Percentiles rank a stretch among this genome's conserved stretches.
Conservation (phyloP, 768 basidiomycete genomes). For the Suillus cothurnatus region DNA sequence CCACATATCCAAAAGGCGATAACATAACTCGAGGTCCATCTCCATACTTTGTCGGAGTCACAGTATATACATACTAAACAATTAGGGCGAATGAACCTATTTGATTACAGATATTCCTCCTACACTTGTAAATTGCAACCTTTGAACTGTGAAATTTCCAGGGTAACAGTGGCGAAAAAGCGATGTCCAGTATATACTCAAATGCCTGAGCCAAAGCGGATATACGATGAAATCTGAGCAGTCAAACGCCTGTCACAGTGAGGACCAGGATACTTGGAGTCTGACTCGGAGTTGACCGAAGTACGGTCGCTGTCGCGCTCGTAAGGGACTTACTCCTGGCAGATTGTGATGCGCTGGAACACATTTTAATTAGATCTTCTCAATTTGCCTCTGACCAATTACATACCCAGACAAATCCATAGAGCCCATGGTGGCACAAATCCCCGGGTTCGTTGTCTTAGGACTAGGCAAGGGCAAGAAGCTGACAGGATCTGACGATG, state of each 20-base stretch:
- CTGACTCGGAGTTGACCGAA: background rate
- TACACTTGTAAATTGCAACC: background rate
- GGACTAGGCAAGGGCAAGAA: constrained; percentile 17
- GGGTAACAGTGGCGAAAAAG: background rate
- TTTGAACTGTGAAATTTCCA: background rate
- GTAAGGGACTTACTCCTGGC: background rate
- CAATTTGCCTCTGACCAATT: too few species aligned
- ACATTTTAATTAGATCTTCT: background rate
- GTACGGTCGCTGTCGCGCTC: background rate
- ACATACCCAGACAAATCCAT: constrained; percentile 53
- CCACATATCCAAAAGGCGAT: background rate
- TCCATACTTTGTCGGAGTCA: background rate
- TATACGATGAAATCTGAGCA: background rate
- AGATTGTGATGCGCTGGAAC: background rate
- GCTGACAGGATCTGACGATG: background rate
- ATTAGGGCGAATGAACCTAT: background rate
- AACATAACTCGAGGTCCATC: background rate
- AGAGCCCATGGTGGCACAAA: constrained; percentile 62
- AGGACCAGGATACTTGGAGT: background rate
- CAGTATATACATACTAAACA: background rate
- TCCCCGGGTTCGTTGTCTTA: constrained; percentile 23
- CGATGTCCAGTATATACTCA: background rate
- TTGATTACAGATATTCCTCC: background rate
- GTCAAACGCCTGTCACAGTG: background rate
- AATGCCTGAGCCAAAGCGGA: background rate